These are phyloP conservation scores for Trichoderma sp. DNA, from an alignment of 2,329 filamentous ascomycete species.

Conservation along the genomic window DNA sequence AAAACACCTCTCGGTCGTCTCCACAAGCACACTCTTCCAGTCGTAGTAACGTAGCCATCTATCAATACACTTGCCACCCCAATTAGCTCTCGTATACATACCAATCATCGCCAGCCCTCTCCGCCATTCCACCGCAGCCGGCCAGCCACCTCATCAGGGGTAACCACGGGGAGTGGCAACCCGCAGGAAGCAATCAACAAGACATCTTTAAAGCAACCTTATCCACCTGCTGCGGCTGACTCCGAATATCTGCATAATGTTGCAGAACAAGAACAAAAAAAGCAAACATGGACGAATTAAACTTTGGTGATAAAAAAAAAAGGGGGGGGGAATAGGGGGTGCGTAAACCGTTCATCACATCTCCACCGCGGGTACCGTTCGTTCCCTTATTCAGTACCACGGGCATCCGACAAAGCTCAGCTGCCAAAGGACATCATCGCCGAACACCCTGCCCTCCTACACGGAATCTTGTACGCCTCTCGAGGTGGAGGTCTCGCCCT, in stretches of 20 bases:
- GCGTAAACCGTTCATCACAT: neutral
- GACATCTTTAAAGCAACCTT: neutral
- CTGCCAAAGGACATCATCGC: neutral
- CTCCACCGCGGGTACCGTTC: neutral
- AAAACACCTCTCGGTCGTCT: neutral
- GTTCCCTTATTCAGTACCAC: neutral
- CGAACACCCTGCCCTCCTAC: neutral
- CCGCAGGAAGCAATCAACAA: neutral
- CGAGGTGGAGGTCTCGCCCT: neutral
- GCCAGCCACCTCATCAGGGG: neutral
- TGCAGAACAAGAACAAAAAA: neutral
- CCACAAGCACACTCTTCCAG: neutral
- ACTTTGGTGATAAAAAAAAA: neutral
- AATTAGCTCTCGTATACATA: neutral
- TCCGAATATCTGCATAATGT: constrained; percentile 5
- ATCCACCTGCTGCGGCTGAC: constrained; percentile 1
- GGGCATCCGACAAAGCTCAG: neutral
- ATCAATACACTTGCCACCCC: neutral
- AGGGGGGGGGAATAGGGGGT: neutral
- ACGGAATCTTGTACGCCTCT: neutral
- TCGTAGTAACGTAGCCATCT: neutral
- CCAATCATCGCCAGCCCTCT: neutral
- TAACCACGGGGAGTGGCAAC: neutral
- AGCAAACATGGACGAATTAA: neutral
- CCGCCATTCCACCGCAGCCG: neutral